phyloP scores from a whole-genome alignment of 2,329 filamentous ascomycete genomes.

The Neurospora crassa region DNA sequence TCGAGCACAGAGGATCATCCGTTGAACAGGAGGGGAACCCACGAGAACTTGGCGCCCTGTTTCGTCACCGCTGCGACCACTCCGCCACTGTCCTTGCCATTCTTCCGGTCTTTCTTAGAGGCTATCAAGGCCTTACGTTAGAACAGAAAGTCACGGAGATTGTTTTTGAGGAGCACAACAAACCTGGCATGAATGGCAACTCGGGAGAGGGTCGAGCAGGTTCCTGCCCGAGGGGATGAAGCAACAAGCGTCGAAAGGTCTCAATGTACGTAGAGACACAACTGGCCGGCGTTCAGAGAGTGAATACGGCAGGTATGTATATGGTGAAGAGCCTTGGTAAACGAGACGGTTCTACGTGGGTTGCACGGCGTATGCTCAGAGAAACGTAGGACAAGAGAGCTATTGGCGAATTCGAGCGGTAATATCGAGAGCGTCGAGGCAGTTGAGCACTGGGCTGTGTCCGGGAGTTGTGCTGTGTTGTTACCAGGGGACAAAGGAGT shows the following conservation, averaged over 20 bases:
- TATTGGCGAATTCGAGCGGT: neutral
- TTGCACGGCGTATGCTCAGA: neutral
- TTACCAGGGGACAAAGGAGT: neutral
- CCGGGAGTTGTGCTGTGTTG: neutral
- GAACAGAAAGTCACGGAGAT: neutral
- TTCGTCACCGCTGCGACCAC: slow-evolving; percentile 45
- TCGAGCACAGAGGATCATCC: slow-evolving; percentile 3
- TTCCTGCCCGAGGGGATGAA: slow-evolving; percentile 10
- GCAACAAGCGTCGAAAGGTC: slow-evolving; percentile 2
- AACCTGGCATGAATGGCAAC: slow-evolving; percentile 22
- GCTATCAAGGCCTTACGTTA: slow-evolving; percentile 22
- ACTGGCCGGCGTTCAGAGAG: neutral
- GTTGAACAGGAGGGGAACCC: slow-evolving; percentile 22
- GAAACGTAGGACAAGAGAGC: neutral
- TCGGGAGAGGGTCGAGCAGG: slow-evolving; percentile 12
- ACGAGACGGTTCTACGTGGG: neutral
- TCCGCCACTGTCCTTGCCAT: slow-evolving; percentile 44
- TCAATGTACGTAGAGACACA: neutral
- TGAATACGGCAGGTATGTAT: neutral
- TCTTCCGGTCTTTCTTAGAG: slow-evolving; percentile 44
- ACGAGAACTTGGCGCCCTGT: slow-evolving; percentile 44
- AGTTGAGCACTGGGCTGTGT: neutral
- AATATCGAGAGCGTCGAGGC: neutral
- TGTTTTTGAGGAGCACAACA: slow-evolving; percentile 2
- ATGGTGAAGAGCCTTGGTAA: neutral